phyloP scores from a whole-genome alignment of 495 filamentous ascomycete species.

The Beverwykella pulmonaria region DNA sequence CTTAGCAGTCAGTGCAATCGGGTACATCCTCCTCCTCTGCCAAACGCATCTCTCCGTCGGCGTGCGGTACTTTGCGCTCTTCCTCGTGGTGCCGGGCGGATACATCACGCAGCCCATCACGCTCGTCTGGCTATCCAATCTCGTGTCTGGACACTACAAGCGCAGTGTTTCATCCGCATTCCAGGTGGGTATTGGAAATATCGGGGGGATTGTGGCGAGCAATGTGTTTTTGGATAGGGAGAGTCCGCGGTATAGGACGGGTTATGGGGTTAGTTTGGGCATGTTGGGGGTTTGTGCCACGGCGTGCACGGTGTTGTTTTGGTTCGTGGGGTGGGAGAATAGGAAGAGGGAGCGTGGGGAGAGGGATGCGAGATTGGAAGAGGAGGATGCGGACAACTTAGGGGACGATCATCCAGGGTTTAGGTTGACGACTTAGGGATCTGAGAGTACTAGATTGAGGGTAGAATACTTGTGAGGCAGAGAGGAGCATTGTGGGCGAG shows the following conservation, averaged over 20 bases:
- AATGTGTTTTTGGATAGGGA: slow-evolving; percentile 47
- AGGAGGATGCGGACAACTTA: slow-evolving; percentile 56
- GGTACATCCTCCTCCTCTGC: slow-evolving; percentile 45
- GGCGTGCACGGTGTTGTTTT: slow-evolving; percentile 48
- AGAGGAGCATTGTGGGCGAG: not conserved
- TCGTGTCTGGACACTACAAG: slow-evolving; percentile 44
- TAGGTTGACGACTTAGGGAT: slow-evolving; percentile 18
- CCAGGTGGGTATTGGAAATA: slow-evolving; percentile 55
- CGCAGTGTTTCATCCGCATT: slow-evolving; percentile 53
- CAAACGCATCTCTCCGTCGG: slow-evolving; percentile 36
- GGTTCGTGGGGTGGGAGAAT: slow-evolving; percentile 47
- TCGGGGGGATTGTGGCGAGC: slow-evolving; percentile 48
- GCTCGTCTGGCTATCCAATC: slow-evolving; percentile 46
- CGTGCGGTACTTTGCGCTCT: slow-evolving; percentile 49
- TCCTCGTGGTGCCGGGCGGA: slow-evolving; percentile 46
- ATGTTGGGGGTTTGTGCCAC: slow-evolving; percentile 56
- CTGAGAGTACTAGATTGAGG: not conserved
- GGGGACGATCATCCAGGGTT: slow-evolving; percentile 60
- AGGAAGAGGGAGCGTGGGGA: slow-evolving; percentile 51
- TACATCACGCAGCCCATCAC: slow-evolving; percentile 48
- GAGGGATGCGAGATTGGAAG: slow-evolving; percentile 57
- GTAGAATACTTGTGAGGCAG: too few species aligned
- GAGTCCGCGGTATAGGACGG: slow-evolving; percentile 45
- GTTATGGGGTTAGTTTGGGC: slow-evolving; percentile 47
- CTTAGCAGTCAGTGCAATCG: slow-evolving; percentile 40